Evolutionary conservation across 768 basidiomycete species (phyloP).

Genomic region (Tephrocybe sp.): DNA sequence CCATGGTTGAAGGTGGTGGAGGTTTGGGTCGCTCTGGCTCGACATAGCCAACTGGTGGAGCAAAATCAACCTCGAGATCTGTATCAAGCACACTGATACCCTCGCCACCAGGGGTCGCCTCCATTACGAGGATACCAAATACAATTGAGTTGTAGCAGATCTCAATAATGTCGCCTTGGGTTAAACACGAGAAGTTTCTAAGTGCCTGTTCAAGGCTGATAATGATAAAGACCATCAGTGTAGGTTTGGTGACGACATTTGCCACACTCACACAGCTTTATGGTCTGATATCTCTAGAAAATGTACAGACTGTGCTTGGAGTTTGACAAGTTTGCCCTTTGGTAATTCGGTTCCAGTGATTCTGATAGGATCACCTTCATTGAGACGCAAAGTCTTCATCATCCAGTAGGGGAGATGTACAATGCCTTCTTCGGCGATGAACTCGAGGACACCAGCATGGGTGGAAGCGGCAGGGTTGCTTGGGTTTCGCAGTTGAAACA

Average conservation of each 20-base stretch:
- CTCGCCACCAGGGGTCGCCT: conserved; percentile 78
- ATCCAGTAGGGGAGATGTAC: conserved; percentile 98
- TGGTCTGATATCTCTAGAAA: conserved; percentile 97
- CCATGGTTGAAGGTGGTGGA: conserved; percentile 86
- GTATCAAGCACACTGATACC: conserved; percentile 92
- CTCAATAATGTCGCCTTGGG: conserved; percentile 96
- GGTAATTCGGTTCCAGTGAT: conserved; percentile 84
- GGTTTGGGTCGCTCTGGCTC: conserved; percentile 89
- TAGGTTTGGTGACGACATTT: neutral
- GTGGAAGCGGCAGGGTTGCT: conserved; percentile 80
- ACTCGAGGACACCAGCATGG: conserved; percentile 96
- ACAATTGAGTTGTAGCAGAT: conserved; percentile 95
- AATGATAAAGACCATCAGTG: conserved; percentile 2
- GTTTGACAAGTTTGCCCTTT: conserved; percentile 94
- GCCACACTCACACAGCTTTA: conserved; percentile 83
- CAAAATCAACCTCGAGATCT: conserved; percentile 98
- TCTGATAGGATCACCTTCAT: conserved; percentile 93
- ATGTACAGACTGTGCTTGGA: conserved; percentile 93
- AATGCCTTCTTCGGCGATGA: conserved; percentile 95
- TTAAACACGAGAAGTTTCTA: conserved; percentile 87
- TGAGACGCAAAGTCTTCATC: conserved; percentile 94
- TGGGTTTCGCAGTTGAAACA: conserved; percentile 94
- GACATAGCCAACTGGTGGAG: conserved; percentile 87
- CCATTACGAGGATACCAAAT: conserved; percentile 96
- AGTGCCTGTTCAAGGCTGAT: conserved; percentile 96